A percentile compares a stretch with the other conserved stretches of the same genome.
These are phyloP conservation scores for Penicillium aurantiogriseum DNA, from an alignment of 2,329 filamentous ascomycete species.

Conservation along the genomic window DNA sequence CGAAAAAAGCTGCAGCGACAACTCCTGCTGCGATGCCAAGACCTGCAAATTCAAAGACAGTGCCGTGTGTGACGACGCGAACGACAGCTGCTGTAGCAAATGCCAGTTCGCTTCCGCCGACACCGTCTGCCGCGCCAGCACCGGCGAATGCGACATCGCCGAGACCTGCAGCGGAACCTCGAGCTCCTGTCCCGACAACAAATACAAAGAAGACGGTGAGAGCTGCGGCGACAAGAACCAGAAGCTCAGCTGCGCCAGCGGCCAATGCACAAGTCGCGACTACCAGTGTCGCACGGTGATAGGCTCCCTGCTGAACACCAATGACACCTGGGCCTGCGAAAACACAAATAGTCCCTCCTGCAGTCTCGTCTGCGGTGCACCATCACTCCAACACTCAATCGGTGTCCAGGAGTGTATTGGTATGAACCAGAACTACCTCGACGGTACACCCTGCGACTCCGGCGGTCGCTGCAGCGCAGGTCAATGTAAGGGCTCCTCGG, in stretches of 20 bases:
- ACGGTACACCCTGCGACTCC: slow-evolving; percentile 80
- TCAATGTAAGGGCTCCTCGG: slow-evolving; percentile 67
- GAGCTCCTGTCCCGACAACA: slow-evolving; percentile 72
- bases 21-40: slow-evolving; percentile 76
- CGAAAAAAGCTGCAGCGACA: slow-evolving; percentile 64
- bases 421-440: slow-evolving; percentile 85
- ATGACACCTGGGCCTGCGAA: slow-evolving; percentile 78
- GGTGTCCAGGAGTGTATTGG: slow-evolving; percentile 59
- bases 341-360: slow-evolving; percentile 58
- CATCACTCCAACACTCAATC: slow-evolving; percentile 61
- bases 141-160: slow-evolving; percentile 77
- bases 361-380: slow-evolving; percentile 70
- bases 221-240: slow-evolving; percentile 60
- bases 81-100: slow-evolving; percentile 47
- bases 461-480: slow-evolving; percentile 80
- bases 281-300: slow-evolving; percentile 84
- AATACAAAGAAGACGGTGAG: slow-evolving; percentile 66
- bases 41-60: slow-evolving; percentile 80
- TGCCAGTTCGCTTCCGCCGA: slow-evolving; percentile 52
- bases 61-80: slow-evolving; percentile 68
- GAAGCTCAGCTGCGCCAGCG: slow-evolving; percentile 76
- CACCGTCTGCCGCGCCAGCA: slow-evolving; percentile 76
- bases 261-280: slow-evolving; percentile 90
- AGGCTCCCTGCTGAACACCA: slow-evolving; percentile 69
- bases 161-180: slow-evolving; percentile 76